phyloP scores from a whole-genome alignment of 768 basidiomycete species.

The Strobilomyces confusus region DNA sequence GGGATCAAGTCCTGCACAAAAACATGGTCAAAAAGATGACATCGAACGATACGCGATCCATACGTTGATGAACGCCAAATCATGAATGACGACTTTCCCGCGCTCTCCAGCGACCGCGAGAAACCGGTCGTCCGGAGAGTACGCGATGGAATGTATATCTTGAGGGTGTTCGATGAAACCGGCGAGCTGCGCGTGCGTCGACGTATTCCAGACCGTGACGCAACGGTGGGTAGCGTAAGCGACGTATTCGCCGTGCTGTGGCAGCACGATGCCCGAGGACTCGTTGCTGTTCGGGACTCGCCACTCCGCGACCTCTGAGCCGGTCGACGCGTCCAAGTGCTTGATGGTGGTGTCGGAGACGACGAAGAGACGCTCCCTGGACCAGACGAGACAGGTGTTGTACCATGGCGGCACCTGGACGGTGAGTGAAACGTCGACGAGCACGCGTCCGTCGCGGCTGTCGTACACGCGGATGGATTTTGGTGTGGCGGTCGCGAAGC shows the following conservation, averaged over 20 bases:
- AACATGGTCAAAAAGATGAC: neutral
- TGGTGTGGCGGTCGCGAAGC: neutral
- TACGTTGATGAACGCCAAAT: neutral
- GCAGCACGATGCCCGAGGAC: neutral
- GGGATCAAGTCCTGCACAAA: neutral
- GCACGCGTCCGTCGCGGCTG: neutral
- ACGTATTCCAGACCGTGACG: conserved; percentile 1
- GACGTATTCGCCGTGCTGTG: neutral
- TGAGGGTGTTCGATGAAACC: neutral
- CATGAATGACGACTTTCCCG: neutral
- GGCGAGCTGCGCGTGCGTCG: neutral
- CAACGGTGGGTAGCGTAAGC: neutral
- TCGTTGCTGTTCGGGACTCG: neutral
- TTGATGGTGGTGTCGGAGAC: neutral
- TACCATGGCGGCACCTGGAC: neutral
- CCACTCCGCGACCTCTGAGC: neutral
- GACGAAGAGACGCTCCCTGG: neutral
- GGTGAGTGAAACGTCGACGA: neutral
- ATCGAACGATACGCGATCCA: neutral
- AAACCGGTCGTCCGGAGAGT: neutral
- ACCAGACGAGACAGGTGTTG: neutral
- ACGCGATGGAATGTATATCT: neutral
- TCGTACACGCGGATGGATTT: neutral
- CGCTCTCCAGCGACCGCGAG: neutral
- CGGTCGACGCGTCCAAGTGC: neutral